Evolutionary conservation across 2,329 filamentous ascomycete species (phyloP).

Genomic region (Coniella lustricola): DNA sequence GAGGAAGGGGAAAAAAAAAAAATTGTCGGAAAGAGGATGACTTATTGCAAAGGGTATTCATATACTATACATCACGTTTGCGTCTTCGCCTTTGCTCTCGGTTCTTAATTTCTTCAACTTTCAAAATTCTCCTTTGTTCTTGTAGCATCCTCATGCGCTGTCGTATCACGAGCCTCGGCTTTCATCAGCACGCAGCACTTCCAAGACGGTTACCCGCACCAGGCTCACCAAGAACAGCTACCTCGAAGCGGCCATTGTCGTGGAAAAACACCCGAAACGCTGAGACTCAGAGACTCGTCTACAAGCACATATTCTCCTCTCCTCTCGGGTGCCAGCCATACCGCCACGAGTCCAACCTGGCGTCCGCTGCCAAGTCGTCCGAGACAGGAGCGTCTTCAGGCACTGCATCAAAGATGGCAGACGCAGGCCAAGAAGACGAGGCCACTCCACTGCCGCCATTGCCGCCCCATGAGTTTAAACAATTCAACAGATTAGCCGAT

Average conservation of each 20-base stretch:
- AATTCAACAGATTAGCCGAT: slow-evolving; percentile 67
- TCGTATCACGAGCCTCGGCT: not conserved
- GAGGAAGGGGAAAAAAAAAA: no score
- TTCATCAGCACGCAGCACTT: not conserved
- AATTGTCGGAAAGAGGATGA: no score
- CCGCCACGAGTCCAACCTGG: slow-evolving; percentile 1
- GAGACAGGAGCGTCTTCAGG: not conserved
- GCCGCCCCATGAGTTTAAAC: slow-evolving; percentile 56
- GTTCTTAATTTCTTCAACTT: no score
- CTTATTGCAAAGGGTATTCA: no score
- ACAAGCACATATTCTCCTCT: not conserved
- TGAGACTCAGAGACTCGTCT: not conserved
- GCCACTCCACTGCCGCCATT: slow-evolving; percentile 48
- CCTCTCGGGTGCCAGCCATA: not conserved
- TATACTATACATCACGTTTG: no score
- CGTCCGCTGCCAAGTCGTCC: not conserved
- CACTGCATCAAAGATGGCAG: not conserved
- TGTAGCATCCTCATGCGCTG: not conserved
- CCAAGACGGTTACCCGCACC: not conserved
- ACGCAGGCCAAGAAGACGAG: slow-evolving; percentile 3
- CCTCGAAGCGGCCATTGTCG: no score
- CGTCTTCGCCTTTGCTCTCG: no score
- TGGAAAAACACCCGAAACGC: not conserved
- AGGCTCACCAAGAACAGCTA: not conserved
- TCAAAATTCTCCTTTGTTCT: not conserved